A percentile compares a stretch with the other conserved stretches of the same genome.
phyloP scores from a whole-genome alignment of 306 rosid genomes.

The Inga leiocalycina region DNA sequence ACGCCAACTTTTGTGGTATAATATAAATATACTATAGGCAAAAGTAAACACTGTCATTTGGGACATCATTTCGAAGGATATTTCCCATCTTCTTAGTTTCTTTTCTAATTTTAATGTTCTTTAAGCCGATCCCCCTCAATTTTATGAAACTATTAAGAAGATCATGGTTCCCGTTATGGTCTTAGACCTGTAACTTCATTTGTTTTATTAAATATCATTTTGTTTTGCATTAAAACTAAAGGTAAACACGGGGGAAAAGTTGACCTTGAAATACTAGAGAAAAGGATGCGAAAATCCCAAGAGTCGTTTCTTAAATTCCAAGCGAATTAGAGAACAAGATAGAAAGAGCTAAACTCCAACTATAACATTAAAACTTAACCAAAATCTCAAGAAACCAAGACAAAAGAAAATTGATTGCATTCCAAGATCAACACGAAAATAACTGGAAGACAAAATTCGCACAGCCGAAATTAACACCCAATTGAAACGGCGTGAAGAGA shows the following conservation, averaged over 20 bases:
- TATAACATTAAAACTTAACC: neutral
- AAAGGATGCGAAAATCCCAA: neutral
- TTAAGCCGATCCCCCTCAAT: neutral
- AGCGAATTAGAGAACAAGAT: constrained; percentile 17
- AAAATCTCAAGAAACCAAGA: neutral
- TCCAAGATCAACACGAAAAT: neutral
- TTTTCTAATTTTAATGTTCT: neutral
- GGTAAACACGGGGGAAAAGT: neutral
- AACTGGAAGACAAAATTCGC: neutral
- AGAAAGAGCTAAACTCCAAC: neutral
- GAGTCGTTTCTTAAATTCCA: constrained; percentile 19
- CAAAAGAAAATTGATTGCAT: neutral
- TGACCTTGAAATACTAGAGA: neutral
- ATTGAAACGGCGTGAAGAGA: neutral
- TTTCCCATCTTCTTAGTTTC: neutral
- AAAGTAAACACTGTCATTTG: neutral
- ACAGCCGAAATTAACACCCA: constrained; percentile 6
- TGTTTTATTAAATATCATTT: neutral
- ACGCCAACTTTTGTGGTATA: constrained; percentile 13
- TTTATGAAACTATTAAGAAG: neutral
- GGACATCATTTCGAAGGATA: neutral
- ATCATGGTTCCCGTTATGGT: neutral
- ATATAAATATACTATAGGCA: neutral
- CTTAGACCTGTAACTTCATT: neutral
- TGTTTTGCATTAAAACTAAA: no score